These are phyloP conservation scores for Fusarium nelsonii DNA, from an alignment of 2,329 filamentous ascomycete genomes.

Conservation along the genomic window DNA sequence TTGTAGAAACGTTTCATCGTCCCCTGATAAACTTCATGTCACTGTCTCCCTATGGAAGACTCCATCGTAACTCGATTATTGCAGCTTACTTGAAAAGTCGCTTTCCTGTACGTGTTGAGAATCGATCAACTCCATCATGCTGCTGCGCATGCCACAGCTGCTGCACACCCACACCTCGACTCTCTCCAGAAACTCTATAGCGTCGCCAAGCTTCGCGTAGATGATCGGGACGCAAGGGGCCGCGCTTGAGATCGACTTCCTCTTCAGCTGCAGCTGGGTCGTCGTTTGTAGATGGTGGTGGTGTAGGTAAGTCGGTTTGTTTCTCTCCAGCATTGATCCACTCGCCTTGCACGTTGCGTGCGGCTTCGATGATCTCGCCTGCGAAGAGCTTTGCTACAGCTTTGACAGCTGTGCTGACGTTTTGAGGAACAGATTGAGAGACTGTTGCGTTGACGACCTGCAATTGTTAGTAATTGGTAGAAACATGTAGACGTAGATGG, in stretches of 20 bases:
- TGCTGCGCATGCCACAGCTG: constrained; percentile 72
- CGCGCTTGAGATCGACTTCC: constrained; percentile 54
- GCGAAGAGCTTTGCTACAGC: constrained; percentile 82
- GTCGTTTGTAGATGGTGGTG: constrained; percentile 54
- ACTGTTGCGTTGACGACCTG: constrained; percentile 84
- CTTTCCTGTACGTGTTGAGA: constrained; percentile 65
- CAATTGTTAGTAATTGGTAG: constrained; percentile 16
- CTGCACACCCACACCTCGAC: constrained; percentile 71
- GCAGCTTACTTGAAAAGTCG: constrained; percentile 64
- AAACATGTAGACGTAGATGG: constrained; percentile 1
- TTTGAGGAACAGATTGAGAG: constrained; percentile 80
- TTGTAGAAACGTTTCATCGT: not conserved
- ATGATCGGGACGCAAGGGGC: constrained; percentile 79
- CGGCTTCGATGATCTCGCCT: constrained; percentile 79
- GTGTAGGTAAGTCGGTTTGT: constrained; percentile 65
- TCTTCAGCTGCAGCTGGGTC: constrained; percentile 48
- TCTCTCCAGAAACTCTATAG: constrained; percentile 73
- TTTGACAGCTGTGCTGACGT: constrained; percentile 80
- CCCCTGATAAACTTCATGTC: not conserved
- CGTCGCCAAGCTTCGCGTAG: constrained; percentile 78
- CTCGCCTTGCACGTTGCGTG: constrained; percentile 77
- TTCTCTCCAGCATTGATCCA: constrained; percentile 73
- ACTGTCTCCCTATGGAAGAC: not conserved
- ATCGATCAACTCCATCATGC: constrained; percentile 69
- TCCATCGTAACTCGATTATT: not conserved